Evolutionary conservation across 2,329 filamentous ascomycete genomes (phyloP), one percentile per base, ranked within the genome.

Genomic region (Aspergillus oerlinghausenensis): DNA sequence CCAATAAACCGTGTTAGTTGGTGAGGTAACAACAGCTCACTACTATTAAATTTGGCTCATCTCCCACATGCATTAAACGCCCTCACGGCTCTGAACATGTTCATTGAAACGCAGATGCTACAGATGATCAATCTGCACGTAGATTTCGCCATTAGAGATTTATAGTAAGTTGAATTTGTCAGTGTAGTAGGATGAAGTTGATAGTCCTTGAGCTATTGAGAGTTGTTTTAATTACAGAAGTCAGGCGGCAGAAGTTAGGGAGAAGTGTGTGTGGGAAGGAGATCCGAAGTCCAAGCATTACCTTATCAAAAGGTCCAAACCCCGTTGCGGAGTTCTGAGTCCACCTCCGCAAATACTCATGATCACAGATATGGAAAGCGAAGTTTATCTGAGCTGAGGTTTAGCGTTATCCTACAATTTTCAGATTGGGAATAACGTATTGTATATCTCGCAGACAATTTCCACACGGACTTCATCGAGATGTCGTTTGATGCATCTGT

Each of bases 401-500:
- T 14, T 23, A 47, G 23, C 10, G 43, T 7, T 14, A 14, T 47
- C 43, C 23, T 47, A 17, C 32, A 1, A 14, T 47, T 25, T 47
- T 47, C 23, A 23, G 10, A 25, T 14, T 47, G 23, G 5, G 2
- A 47, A 23, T 25, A 23, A 23, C 21, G 23, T 14, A 7, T 26
- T 23, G 43, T 14, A 23, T 14, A 21, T 14, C 19, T 47, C 43
- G 14, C n/a, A 19, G 19, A 43, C 40, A 43, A 25, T 7, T 1
- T 14, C 11, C 19, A 47, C 19, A 28, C 49, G 45, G 70, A 64
- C 28, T 25, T 25, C 23, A 35, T 29, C 45, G 52, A 25, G 53
- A 91, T 91, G 88, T 90, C 89, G 53, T 88, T 90, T 77, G 88
- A 92, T 63, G 76, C 84, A 48, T 82, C 87, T 49, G 79, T 86